phyloP scores from a whole-genome alignment of 2,329 filamentous ascomycete species.

The Aspergillus ochraceus region DNA sequence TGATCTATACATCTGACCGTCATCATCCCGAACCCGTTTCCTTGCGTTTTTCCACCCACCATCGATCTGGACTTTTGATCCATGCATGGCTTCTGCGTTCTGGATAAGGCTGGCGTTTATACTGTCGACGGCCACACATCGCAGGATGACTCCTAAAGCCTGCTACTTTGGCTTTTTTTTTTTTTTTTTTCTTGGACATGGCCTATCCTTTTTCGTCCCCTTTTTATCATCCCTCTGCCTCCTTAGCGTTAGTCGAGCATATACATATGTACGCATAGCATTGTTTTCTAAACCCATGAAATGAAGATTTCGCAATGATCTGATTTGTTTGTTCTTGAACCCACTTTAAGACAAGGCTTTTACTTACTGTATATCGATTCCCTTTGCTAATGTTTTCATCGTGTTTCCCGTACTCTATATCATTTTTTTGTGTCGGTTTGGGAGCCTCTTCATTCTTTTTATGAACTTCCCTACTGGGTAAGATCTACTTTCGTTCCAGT shows the following conservation, averaged over 20 bases:
- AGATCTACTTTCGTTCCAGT: too few relatives aligned
- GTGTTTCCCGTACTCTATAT: too few relatives aligned
- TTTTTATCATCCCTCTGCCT: neutral
- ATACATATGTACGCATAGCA: neutral
- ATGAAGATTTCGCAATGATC: neutral
- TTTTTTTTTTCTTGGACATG: neutral
- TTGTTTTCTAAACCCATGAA: neutral
- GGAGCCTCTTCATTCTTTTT: too few relatives aligned
- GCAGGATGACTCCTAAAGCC: neutral
- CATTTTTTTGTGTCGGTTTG: too few relatives aligned
- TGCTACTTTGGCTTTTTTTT: neutral
- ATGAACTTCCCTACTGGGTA: too few relatives aligned
- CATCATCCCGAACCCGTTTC: neutral
- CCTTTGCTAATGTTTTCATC: too few relatives aligned
- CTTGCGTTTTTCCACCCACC: neutral
- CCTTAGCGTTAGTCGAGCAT: neutral
- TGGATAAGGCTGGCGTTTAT: neutral
- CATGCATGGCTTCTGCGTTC: slow-evolving; percentile 1
- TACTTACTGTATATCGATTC: too few relatives aligned
- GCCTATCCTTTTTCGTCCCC: neutral
- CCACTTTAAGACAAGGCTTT: too few relatives aligned
- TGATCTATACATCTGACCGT: neutral
- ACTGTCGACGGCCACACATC: neutral
- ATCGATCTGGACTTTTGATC: neutral
- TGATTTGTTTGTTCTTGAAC: too few relatives aligned